Evolutionary conservation across 2,329 filamentous ascomycete species (phyloP).

Genomic region (Helminthosporium solani): DNA sequence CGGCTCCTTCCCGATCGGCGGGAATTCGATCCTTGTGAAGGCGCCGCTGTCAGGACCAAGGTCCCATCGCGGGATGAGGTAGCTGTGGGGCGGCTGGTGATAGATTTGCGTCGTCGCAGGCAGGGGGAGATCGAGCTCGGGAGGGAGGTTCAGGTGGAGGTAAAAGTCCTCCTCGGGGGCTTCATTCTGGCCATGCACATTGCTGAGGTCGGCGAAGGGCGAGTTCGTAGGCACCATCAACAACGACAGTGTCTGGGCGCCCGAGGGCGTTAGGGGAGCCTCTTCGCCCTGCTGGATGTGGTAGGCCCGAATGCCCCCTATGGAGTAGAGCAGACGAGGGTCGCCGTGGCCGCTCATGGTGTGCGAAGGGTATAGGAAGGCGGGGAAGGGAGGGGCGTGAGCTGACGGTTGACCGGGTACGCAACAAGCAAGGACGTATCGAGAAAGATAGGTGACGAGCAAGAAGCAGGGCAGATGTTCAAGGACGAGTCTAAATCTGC

Average conservation of each 20-base stretch:
- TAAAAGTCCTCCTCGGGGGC: slow-evolving; percentile 79
- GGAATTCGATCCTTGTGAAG: slow-evolving; percentile 93
- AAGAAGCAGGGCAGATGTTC: no score
- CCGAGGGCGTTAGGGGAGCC: slow-evolving; percentile 75
- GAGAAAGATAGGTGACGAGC: no score
- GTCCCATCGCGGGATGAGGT: slow-evolving; percentile 94
- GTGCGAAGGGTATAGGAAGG: slow-evolving; percentile 4
- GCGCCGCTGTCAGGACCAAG: slow-evolving; percentile 82
- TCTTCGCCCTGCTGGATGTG: slow-evolving; percentile 88
- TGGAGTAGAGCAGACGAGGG: slow-evolving; percentile 57
- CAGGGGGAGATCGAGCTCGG: slow-evolving; percentile 88
- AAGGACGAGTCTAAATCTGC: slow-evolving; percentile 8
- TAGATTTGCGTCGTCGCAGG: slow-evolving; percentile 97
- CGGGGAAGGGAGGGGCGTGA: background rate
- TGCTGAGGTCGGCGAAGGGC: slow-evolving; percentile 59
- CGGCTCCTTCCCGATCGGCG: slow-evolving; percentile 65
- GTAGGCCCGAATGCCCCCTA: slow-evolving; percentile 87
- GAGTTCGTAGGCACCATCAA: slow-evolving; percentile 94
- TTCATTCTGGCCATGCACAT: slow-evolving; percentile 58
- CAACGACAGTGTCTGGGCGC: slow-evolving; percentile 86
- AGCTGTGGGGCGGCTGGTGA: slow-evolving; percentile 88
- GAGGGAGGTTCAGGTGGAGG: slow-evolving; percentile 89
- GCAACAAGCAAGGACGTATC: background rate
- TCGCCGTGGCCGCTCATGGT: slow-evolving; percentile 55
- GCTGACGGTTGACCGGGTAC: background rate